Percentiles rank a stretch among this genome's conserved stretches.
These are phyloP conservation scores for Platismatia glauca DNA, from an alignment of 495 filamentous ascomycete species.

Conservation along the genomic window DNA sequence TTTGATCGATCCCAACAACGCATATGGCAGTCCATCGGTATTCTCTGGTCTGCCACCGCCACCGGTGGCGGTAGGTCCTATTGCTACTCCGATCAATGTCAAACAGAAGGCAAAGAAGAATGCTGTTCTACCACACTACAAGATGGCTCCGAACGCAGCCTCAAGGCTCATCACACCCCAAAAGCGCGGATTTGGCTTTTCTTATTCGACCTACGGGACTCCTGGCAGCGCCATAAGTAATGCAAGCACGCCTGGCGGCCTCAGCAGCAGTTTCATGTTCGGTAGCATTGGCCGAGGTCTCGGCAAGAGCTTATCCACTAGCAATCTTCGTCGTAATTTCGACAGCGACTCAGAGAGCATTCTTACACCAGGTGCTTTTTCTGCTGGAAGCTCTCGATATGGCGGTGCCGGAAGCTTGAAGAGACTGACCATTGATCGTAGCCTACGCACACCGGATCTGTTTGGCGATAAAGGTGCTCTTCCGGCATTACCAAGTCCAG, in stretches of 20 bases:
- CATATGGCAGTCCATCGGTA: constrained; percentile 75
- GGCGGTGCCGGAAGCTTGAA: constrained; percentile 64
- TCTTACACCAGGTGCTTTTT: constrained; percentile 77
- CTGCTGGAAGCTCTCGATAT: constrained; percentile 53
- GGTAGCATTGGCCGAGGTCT: constrained; percentile 45
- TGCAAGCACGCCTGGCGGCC: constrained; percentile 56
- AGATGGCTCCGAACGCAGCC: constrained; percentile 71
- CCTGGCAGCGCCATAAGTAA: constrained; percentile 61
- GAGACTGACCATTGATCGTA: constrained; percentile 81
- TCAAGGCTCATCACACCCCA: constrained; percentile 74
- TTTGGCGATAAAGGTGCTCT: constrained; percentile 46
- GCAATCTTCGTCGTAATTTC: constrained; percentile 57
- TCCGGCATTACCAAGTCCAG: constrained; percentile 25
- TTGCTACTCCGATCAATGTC: constrained; percentile 75
- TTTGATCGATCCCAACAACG: constrained; percentile 58
- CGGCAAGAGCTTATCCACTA: constrained; percentile 54
- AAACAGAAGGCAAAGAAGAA: constrained; percentile 66
- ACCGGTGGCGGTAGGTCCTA: constrained; percentile 62
- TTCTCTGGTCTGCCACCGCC: constrained; percentile 61
- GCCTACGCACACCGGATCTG: constrained; percentile 60
- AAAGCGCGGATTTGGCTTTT: constrained; percentile 72
- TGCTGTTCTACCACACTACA: constrained; percentile 76
- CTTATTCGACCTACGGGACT: constrained; percentile 79
- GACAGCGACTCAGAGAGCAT: constrained; percentile 68
- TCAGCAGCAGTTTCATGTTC: constrained; percentile 57